Evolutionary conservation across 2,329 filamentous ascomycete genomes (phyloP), one percentile per base, ranked within the genome.

Genomic region (Chaetomium sp.): DNA sequence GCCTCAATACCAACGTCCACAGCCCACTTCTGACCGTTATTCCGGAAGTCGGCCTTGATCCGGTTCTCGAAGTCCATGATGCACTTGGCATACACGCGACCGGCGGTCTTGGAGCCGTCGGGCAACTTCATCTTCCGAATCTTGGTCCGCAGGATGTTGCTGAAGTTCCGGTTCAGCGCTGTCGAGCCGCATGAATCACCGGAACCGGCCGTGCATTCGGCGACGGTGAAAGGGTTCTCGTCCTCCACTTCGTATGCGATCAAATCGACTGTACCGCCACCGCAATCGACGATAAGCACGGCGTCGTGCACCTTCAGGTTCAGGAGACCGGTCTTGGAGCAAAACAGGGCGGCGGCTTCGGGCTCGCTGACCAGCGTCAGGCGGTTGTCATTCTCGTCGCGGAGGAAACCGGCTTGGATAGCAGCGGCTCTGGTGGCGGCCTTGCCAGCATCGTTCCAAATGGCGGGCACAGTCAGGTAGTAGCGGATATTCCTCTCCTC

Each of bases 31-130:
- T 98, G 94, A 57, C 94, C 93, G 78, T 97, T 98, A 82, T 98
- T 98, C 70, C 95, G 88, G 89, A 99, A 99, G 78, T 98, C 95
- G 57, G 95, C 95, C 84, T 99, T 99, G 85, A 99, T 97, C 77
- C 95, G 85, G 85, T 98, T 98, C 82, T 99, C 95, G 74, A 99
- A 99, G 79, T 99, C 95, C 94, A 98, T 98, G 79, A 99, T 98
- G 78, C 94, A 98, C 82, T 98, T 98, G 71, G 94, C 94, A 78
- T 98, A 98, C 62, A 99, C 95, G 78, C 94, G 93, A 51, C 94
- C 94, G n/a, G 95, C 94, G 2, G 93, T 98, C 80, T 94, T 96
- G 71, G 94, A 97, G 55, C 93, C 94, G 75, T 98, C 94, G 1
- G 95, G 93, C 54, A 99, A 84, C 80, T 98, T 98, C 95, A 98